phyloP scores from a whole-genome alignment of 2,329 filamentous ascomycete species.

The Arthrobotrys entomopaga region DNA sequence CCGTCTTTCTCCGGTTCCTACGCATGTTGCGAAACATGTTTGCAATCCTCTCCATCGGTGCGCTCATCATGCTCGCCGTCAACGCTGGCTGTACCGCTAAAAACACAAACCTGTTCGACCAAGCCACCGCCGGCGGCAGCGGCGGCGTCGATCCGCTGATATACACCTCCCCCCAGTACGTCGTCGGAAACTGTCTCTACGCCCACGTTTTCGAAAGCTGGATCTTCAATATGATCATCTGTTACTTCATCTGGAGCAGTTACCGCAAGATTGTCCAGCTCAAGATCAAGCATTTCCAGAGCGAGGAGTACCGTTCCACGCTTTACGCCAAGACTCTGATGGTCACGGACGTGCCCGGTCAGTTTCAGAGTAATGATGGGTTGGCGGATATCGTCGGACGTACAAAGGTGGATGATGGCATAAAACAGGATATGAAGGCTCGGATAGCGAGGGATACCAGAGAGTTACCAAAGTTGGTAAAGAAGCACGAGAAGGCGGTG shows the following conservation, averaged over 20 bases:
- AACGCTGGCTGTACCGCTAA: constrained; percentile 56
- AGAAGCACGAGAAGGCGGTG: constrained; percentile 82
- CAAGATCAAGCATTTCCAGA: constrained; percentile 82
- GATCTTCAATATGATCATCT: constrained; percentile 78
- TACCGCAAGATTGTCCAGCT: constrained; percentile 78
- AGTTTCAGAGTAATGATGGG: constrained; percentile 83
- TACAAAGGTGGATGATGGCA: constrained; percentile 41
- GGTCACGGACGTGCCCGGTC: constrained; percentile 83
- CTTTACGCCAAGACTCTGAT: constrained; percentile 77
- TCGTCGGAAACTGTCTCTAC: constrained; percentile 69
- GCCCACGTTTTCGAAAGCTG: constrained; percentile 70
- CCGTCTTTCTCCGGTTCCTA: constrained; percentile 54
- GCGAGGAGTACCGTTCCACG: constrained; percentile 85
- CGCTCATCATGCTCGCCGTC: constrained; percentile 34
- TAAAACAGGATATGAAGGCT: constrained; percentile 55
- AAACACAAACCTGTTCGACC: constrained; percentile 7
- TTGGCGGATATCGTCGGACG: constrained; percentile 78
- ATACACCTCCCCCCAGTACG: constrained; percentile 70
- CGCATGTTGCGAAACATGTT: constrained; percentile 55
- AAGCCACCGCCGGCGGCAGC: background rate
- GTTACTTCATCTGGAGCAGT: constrained; percentile 87
- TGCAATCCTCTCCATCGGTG: constrained; percentile 26
- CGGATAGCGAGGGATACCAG: constrained; percentile 92
- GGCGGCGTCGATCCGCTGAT: constrained; percentile 62
- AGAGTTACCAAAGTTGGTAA: constrained; percentile 83